phyloP scores from a whole-genome alignment of 2,329 filamentous ascomycete genomes.

The Pseudogymnoascus destructans region DNA sequence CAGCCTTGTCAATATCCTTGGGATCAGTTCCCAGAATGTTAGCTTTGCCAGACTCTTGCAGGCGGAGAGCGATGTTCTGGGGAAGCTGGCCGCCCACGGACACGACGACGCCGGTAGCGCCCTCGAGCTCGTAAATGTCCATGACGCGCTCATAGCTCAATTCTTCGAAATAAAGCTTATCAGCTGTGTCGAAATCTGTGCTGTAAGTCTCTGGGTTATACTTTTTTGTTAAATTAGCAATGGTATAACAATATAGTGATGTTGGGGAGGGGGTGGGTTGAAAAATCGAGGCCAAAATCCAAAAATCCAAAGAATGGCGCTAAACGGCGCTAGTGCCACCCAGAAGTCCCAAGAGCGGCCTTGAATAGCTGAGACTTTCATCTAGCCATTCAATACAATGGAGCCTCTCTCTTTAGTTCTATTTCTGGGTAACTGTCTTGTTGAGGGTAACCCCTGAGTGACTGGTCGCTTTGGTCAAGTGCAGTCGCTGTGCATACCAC shows the following conservation, averaged over 20 bases:
- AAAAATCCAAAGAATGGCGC: not conserved
- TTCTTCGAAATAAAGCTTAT: slow-evolving; percentile 94
- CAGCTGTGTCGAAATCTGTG: slow-evolving; percentile 81
- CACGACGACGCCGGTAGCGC: slow-evolving; percentile 75
- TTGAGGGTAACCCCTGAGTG: not conserved
- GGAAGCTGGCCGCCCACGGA: slow-evolving; percentile 93
- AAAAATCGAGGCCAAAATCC: slow-evolving; percentile 6
- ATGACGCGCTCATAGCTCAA: slow-evolving; percentile 94
- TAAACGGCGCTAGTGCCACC: not conserved
- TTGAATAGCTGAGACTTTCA: not conserved
- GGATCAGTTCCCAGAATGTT: slow-evolving; percentile 89
- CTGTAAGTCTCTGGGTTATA: slow-evolving; percentile 63
- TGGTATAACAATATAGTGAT: not conserved
- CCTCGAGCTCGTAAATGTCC: slow-evolving; percentile 95
- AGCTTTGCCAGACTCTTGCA: slow-evolving; percentile 82
- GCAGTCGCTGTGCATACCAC: not conserved
- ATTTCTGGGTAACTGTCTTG: not conserved
- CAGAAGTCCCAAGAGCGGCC: not conserved
- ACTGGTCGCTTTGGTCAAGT: not conserved
- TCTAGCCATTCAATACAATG: not conserved
- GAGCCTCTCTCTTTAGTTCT: not conserved
- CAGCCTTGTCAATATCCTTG: slow-evolving; percentile 90
- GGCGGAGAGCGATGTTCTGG: slow-evolving; percentile 89
- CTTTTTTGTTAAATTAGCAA: slow-evolving; percentile 18
- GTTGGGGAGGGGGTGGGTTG: not conserved